Base-by-base conservation (phyloP, 371 early-diverging fungal genomes). In the Mycotypha africana region DNA sequence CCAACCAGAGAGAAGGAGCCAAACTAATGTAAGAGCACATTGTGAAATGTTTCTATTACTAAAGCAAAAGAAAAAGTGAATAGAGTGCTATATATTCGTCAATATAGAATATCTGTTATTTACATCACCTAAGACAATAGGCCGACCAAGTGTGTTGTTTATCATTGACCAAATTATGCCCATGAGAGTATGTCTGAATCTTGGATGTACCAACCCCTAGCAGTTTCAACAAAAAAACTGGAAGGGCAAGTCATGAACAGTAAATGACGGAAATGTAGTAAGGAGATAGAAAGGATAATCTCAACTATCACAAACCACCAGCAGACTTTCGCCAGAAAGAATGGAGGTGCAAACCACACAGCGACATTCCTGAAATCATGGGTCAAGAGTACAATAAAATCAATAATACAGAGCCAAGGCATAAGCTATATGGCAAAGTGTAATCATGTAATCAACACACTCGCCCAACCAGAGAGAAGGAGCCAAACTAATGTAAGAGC, bases 61-160 rank as follows among this genome's bases (percentile, higher is more conserved):
- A 28, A 28, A n/a, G n/a, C n/a, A n/a, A 42, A 42, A 42, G 19
- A 42, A 31, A 42, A 33, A 44, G 44, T 44, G 33, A 44, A 44
- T 44, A 31, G 21, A 33, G 22, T 44, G 22, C 44, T 44, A 44
- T 33, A 44, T 35, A 28, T 28, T 44, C 34, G 12, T 20, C 43
- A 32, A 34, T 24, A 44, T 44, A 44, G 34, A 44, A 44, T 32
- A 44, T 44, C 22, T 34, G 35, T 33, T 44, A 44, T 16, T n/a
- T 34, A 44, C 23, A 44, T 44, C 44, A 44, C 44, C 44, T 33
- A 12, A 44, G 23, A 44, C 23, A 44, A 44, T 44, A 44, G 44
- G 44, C 21, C 22, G 34, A 22, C 34, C 44, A 44, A 44, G 23
- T 44, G 44, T 44, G 44, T 44, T 28, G 28, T 28, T n/a, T 44